phyloP scores from a whole-genome alignment of 176 grass and related monocot genomes.

The Bromus sterilis region DNA sequence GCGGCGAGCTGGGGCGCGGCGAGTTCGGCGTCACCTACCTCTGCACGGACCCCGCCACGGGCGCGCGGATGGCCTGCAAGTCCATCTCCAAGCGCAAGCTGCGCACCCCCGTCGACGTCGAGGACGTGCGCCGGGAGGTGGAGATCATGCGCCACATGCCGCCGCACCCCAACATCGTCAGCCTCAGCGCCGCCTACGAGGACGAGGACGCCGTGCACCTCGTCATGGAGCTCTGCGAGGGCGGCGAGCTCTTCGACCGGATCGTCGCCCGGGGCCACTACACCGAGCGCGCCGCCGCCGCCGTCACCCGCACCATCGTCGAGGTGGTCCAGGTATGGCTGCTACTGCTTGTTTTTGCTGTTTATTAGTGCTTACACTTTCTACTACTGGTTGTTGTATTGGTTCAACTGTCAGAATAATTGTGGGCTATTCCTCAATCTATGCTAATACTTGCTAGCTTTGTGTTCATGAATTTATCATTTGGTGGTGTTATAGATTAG shows the following conservation, averaged over 20 bases:
- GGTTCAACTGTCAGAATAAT: not conserved
- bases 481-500: not conserved
- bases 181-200: constrained; percentile 82
- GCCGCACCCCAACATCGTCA: constrained; percentile 70
- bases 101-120: constrained; percentile 69
- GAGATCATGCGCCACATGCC: constrained; percentile 97
- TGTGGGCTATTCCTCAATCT: constrained; percentile 4
- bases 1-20: constrained; percentile 60
- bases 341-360: not conserved
- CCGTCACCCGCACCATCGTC: constrained; percentile 79
- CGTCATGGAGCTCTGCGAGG: constrained; percentile 98
- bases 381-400: not conserved
- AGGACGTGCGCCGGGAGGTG: constrained; percentile 94
- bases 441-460: not conserved
- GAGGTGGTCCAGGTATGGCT: constrained; percentile 79
- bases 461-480: not conserved
- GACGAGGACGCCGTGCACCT: constrained; percentile 87
- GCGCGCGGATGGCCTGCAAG: constrained; percentile 51
- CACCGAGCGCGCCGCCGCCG: constrained; percentile 84
- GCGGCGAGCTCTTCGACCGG: constrained; percentile 93
- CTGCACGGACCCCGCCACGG: constrained; percentile 51
- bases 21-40: constrained; percentile 67
- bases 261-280: constrained; percentile 84
- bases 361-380: not conserved
- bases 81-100: constrained; percentile 68